A percentile compares a stretch with the other conserved stretches of the same genome.
Conservation (phyloP, 306 rosid species). For the Vachellia collinsii region DNA sequence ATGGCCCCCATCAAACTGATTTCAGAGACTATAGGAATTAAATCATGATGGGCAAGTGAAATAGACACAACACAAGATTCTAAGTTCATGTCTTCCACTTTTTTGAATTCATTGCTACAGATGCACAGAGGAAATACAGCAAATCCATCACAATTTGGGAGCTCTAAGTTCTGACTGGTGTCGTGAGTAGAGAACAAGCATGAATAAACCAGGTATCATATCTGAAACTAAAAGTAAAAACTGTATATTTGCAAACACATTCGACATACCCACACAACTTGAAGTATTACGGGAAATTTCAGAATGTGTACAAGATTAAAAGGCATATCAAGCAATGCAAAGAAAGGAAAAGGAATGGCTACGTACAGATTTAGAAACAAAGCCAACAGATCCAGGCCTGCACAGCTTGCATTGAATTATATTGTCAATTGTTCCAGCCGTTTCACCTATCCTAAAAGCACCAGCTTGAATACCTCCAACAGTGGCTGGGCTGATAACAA, state of each 20-base stretch:
- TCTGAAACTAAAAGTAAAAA: conserved; percentile 19
- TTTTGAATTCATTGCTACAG: conserved; percentile 19
- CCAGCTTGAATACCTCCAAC: conserved; percentile 99
- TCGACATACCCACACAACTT: conserved; percentile 12
- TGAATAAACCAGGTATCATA: conserved; percentile 32
- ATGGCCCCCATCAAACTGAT: not conserved
- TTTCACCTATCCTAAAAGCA: conserved; percentile 99
- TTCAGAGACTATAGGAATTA: conserved; percentile 23
- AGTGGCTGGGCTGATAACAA: conserved; percentile 96
- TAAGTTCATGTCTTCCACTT: conserved; percentile 7
- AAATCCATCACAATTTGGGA: conserved; percentile 14
- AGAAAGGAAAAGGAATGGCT: conserved; percentile 29
- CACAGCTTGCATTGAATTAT: conserved; percentile 89
- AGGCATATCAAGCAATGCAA: conserved; percentile 14
- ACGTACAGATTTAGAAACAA: conserved; percentile 98
- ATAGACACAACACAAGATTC: conserved; percentile 17
- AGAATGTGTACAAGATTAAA: conserved; percentile 5
- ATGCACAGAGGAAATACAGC: not conserved
- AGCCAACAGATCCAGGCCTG: conserved; percentile 99
- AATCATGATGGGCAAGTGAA: conserved; percentile 25
- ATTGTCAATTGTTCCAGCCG: conserved; percentile 98
- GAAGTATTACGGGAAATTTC: conserved; percentile 17
- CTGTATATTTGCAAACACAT: conserved; percentile 19
- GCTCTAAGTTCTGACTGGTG: conserved; percentile 9
- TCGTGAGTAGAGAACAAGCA: conserved; percentile 19